Evolutionary conservation across 2,329 filamentous ascomycete species (phyloP).

Genomic region (Sarocladiaceae sp.): DNA sequence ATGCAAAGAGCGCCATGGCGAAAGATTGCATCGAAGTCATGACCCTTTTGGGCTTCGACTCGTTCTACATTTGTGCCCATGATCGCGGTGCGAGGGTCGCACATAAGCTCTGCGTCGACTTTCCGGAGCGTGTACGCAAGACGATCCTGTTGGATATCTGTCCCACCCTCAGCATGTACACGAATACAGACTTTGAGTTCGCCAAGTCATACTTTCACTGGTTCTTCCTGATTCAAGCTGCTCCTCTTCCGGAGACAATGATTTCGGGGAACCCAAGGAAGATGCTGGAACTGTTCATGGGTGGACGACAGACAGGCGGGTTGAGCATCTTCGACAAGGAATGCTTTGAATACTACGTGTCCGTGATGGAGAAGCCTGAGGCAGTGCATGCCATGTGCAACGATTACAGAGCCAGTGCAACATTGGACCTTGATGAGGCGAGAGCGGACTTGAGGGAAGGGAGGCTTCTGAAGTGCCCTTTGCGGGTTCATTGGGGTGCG

Average conservation of each 20-base stretch:
- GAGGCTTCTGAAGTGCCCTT: conserved; percentile 35
- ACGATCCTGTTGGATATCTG: conserved; percentile 46
- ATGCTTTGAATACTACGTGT: conserved; percentile 34
- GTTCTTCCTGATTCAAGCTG: conserved; percentile 49
- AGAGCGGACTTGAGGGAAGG: conserved; percentile 36
- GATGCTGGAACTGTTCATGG: conserved; percentile 37
- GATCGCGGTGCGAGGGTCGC: conserved; percentile 51
- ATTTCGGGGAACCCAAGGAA: conserved; percentile 29
- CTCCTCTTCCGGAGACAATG: conserved; percentile 44
- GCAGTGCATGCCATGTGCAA: conserved; percentile 44
- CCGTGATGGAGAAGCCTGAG: conserved; percentile 31
- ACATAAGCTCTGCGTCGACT: conserved; percentile 46
- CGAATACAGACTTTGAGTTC: conserved; percentile 32
- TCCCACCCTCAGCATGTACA: conserved; percentile 49
- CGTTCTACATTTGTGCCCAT: conserved; percentile 46
- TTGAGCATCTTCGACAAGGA: conserved; percentile 26
- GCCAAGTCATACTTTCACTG: conserved; percentile 50
- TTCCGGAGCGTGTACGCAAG: conserved; percentile 31
- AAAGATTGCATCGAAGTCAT: conserved; percentile 39
- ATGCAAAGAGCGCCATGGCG: conserved; percentile 44
- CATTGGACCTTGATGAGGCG: conserved; percentile 44
- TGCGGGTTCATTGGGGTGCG: conserved; percentile 46
- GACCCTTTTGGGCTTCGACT: conserved; percentile 30
- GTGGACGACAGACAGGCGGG: conserved; percentile 29
- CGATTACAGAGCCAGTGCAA: conserved; percentile 48